Evolutionary conservation across 192 early-diverging fungal genomes (phyloP).

Genomic region (Entomortierella parvispora): DNA sequence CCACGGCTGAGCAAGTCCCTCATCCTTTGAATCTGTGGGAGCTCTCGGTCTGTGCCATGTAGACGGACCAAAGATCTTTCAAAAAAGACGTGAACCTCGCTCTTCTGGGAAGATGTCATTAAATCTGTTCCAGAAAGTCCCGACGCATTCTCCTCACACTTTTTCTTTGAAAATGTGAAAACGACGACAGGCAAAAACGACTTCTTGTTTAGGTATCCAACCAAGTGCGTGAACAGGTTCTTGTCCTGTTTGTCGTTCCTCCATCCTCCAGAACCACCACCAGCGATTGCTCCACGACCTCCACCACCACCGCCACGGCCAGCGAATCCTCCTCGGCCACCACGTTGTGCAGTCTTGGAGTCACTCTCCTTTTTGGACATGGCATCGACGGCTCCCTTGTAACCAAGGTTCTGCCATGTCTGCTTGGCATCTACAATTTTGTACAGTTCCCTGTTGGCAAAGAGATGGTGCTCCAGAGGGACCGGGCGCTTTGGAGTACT

Average conservation of each 20-base stretch:
- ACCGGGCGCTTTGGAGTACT: conserved; percentile 93
- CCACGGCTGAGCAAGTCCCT: conserved; percentile 87
- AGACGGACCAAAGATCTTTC: conserved; percentile 83
- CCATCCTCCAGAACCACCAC: conserved; percentile 61
- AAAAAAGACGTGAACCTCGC: conserved; percentile 88
- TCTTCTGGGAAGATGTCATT: conserved; percentile 74
- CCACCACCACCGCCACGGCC: conserved; percentile 62
- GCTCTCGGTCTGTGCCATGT: conserved; percentile 82
- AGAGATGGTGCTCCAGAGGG: conserved; percentile 94
- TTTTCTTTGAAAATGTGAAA: conserved; percentile 95
- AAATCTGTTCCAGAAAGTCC: conserved; percentile 85
- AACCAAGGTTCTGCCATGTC: conserved; percentile 68
- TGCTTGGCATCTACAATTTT: conserved; percentile 90
- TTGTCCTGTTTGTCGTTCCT: conserved; percentile 66
- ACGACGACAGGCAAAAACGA: conserved; percentile 88
- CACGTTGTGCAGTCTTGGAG: conserved; percentile 40
- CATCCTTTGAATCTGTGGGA: conserved; percentile 92
- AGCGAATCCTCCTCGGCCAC: conserved; percentile 56
- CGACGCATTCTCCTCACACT: conserved; percentile 92
- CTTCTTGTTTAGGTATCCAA: conserved; percentile 78
- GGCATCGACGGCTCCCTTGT: conserved; percentile 80
- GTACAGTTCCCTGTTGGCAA: conserved; percentile 83
- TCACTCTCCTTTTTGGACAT: conserved; percentile 72
- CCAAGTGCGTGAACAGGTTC: conserved; percentile 85
- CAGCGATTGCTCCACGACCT: conserved; percentile 19